These are phyloP conservation scores for Aspergillus hortae DNA, from an alignment of 2,329 filamentous ascomycete genomes.

Conservation along the genomic window DNA sequence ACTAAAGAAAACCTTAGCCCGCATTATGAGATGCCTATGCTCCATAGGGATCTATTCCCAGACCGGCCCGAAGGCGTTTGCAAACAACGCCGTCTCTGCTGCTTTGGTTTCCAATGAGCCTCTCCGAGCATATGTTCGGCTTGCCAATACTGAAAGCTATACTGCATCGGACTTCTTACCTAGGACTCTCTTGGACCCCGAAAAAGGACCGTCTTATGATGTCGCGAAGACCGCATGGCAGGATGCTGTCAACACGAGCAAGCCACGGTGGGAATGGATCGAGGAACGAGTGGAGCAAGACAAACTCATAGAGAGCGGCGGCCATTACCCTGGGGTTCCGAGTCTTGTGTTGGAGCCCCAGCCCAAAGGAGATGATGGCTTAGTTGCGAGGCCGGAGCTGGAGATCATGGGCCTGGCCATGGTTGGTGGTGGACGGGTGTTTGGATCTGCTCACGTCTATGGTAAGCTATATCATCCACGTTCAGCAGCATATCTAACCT, in stretches of 20 bases:
- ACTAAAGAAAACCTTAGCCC: neutral
- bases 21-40: constrained; percentile 7
- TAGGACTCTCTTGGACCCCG: neutral
- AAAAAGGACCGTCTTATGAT: constrained; percentile 1
- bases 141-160: constrained; percentile 1
- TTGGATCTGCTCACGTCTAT: constrained; percentile 6
- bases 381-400: constrained; percentile 4
- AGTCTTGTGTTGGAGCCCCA: neutral
- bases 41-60: constrained; percentile 6
- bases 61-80: neutral
- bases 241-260: neutral
- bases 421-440: constrained; percentile 7
- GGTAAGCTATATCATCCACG: neutral
- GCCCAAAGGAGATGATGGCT: neutral
- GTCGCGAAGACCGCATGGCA: constrained; percentile 7
- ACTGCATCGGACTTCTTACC: constrained; percentile 5
- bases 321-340: constrained; percentile 1
- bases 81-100: constrained; percentile 4
- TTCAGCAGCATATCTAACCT: neutral
- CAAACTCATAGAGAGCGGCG: neutral
- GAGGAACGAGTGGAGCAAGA: constrained; percentile 3
- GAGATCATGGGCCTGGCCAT: constrained; percentile 9
- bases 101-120: constrained; percentile 5
- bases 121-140: constrained; percentile 3
- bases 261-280: constrained; percentile 9